A percentile compares a stretch with the other conserved stretches of the same genome.
Conservation (phyloP, 345 rosid species). For the Arabidopsis suecica region DNA sequence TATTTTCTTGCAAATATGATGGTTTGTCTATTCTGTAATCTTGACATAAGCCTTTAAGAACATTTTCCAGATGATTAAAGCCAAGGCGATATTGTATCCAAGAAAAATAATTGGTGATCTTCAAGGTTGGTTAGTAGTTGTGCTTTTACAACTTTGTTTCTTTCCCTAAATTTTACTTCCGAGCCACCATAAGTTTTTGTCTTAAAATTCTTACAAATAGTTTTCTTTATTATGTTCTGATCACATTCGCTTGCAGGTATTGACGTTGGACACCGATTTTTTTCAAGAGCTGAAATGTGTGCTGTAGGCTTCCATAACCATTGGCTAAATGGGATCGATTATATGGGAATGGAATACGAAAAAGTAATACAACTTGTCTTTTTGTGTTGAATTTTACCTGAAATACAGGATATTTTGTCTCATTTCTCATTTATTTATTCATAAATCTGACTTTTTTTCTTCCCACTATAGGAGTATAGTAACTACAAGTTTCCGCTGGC, state of each 20-base stretch:
- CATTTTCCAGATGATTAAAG: slow-evolving; percentile 57
- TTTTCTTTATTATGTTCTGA: background rate
- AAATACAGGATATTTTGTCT: background rate
- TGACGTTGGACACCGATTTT: slow-evolving; percentile 84
- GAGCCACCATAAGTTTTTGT: slow-evolving; percentile 11
- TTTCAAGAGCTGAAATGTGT: slow-evolving; percentile 93
- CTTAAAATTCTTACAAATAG: background rate
- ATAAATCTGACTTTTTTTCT: background rate
- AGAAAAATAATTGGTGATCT: slow-evolving; percentile 69
- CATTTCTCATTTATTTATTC: background rate
- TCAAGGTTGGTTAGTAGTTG: slow-evolving; percentile 64
- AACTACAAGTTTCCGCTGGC: slow-evolving; percentile 71
- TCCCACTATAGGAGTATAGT: slow-evolving; percentile 54
- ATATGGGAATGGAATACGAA: slow-evolving; percentile 63
- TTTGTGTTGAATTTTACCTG: background rate
- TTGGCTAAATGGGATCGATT: slow-evolving; percentile 96
- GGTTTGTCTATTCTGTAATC: background rate
- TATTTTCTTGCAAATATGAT: background rate
- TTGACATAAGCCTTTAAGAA: background rate
- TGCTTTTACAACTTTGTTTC: slow-evolving; percentile 5
- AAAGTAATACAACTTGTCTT: slow-evolving; percentile 47
- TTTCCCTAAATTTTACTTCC: slow-evolving; percentile 15
- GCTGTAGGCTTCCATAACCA: slow-evolving; percentile 89
- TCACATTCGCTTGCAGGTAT: slow-evolving; percentile 60
- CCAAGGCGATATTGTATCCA: slow-evolving; percentile 55